Percentiles rank a stretch among this genome's conserved stretches.
These are phyloP conservation scores for Camellia oleifera DNA, from an alignment of 179 eudicot species.

Conservation along the genomic window DNA sequence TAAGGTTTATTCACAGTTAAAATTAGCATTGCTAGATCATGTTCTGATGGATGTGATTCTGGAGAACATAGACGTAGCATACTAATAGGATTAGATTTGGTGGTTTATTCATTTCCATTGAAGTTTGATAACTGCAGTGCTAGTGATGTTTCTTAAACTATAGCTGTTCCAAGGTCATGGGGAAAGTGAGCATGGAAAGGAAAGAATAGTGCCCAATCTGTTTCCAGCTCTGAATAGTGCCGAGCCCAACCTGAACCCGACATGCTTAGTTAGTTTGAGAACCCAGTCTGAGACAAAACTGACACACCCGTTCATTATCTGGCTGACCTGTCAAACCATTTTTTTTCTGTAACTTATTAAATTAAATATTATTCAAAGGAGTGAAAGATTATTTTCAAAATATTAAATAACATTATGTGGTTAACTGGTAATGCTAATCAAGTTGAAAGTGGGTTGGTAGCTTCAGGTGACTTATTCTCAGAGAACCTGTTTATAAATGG, in stretches of 20 bases:
- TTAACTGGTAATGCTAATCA: not conserved
- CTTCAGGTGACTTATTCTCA: not conserved
- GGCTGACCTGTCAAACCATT: not conserved
- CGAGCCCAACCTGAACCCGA: not conserved
- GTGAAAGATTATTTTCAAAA: not conserved
- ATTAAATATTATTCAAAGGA: not conserved
- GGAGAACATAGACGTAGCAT: not conserved
- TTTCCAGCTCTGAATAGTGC: not conserved
- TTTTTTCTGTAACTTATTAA: not conserved
- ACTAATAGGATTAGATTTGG: not conserved
- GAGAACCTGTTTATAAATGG: not conserved
- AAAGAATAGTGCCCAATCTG: not conserved
- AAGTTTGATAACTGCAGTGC: slow-evolving; percentile 2
- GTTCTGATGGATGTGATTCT: not conserved
- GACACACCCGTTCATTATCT: not conserved
- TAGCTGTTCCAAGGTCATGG: not conserved
- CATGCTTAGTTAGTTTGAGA: not conserved
- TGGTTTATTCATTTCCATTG: not conserved
- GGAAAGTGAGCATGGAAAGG: not conserved
- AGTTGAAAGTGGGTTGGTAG: not conserved
- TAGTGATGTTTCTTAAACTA: not conserved
- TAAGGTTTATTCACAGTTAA: not conserved
- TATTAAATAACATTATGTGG: not conserved
- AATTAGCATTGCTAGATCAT: not conserved
- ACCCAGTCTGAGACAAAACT: slow-evolving; percentile 2